phyloP scores from a whole-genome alignment of 208 protist species.

The Trypanosoma scelopori region DNA sequence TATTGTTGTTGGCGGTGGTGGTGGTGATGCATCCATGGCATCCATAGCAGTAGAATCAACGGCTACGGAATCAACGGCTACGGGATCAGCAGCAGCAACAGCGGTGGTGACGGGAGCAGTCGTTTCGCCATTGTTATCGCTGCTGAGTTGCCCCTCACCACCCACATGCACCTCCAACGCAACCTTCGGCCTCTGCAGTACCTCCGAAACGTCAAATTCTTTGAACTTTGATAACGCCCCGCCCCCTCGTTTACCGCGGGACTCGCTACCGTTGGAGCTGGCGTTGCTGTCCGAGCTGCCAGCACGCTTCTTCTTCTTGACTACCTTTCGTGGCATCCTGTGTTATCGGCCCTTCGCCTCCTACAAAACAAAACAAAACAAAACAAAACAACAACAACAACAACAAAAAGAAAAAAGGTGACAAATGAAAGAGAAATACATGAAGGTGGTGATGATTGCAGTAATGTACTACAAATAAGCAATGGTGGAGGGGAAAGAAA shows the following conservation, averaged over 20 bases:
- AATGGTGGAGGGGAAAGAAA: conserved; percentile 1
- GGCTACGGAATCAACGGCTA: neutral
- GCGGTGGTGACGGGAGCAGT: neutral
- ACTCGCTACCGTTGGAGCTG: conserved; percentile 18
- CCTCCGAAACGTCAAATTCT: conserved; percentile 38
- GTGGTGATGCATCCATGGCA: neutral
- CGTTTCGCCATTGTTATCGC: neutral
- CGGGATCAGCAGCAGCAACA: neutral
- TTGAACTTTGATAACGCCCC: conserved; percentile 31
- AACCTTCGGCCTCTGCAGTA: conserved; percentile 19
- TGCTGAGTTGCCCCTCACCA: conserved; percentile 1
- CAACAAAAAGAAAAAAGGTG: conserved; percentile 10
- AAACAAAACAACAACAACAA: conserved; percentile 7
- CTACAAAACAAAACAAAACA: neutral
- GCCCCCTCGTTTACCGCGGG: conserved; percentile 12
- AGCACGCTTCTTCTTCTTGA: conserved; percentile 29
- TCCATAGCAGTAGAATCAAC: neutral
- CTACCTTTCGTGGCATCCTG: conserved; percentile 28
- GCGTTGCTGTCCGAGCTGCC: conserved; percentile 26
- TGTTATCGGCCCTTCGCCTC: no score
- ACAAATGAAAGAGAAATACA: no score
- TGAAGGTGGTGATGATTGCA: no score
- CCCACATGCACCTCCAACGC: neutral
- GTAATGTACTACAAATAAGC: no score
- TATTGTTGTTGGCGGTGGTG: neutral